Evolutionary conservation across 164 flowering plant species (phyloP).

Genomic region (Stephania yunnanensis): DNA sequence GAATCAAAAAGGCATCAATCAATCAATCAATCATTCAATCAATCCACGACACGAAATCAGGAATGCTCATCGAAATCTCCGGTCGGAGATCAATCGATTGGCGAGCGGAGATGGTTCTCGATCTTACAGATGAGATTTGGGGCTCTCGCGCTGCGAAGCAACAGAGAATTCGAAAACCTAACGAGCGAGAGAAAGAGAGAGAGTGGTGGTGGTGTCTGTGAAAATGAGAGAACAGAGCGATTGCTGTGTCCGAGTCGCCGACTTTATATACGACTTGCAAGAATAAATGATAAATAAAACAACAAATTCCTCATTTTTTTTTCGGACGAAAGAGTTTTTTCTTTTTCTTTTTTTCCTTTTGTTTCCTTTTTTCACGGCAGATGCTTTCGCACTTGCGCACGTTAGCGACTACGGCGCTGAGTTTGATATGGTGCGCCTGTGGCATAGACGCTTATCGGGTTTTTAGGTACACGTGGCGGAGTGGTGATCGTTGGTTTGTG

Average conservation of each 20-base stretch:
- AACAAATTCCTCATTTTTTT: background rate
- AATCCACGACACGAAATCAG: background rate
- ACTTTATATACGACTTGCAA: background rate
- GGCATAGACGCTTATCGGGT: background rate
- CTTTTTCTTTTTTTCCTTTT: background rate
- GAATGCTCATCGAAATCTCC: background rate
- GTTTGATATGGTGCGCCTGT: background rate
- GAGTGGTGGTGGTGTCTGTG: background rate
- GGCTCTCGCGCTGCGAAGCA: background rate
- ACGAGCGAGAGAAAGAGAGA: background rate
- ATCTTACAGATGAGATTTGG: constrained; percentile 2
- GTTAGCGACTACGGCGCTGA: background rate
- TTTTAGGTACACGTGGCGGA: background rate
- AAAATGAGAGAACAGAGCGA: background rate
- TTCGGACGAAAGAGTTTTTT: background rate
- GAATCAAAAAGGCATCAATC: background rate
- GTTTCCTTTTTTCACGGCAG: constrained; percentile 1
- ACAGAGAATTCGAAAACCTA: background rate
- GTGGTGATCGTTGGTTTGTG: background rate
- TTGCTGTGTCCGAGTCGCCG: background rate
- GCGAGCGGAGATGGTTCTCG: background rate
- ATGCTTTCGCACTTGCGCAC: constrained; percentile 2
- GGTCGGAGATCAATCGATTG: background rate
- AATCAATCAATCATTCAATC: background rate
- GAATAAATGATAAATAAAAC: background rate